Evolutionary conservation across 345 rosid genomes (phyloP).

Genomic region (Melastoma malabathricum): DNA sequence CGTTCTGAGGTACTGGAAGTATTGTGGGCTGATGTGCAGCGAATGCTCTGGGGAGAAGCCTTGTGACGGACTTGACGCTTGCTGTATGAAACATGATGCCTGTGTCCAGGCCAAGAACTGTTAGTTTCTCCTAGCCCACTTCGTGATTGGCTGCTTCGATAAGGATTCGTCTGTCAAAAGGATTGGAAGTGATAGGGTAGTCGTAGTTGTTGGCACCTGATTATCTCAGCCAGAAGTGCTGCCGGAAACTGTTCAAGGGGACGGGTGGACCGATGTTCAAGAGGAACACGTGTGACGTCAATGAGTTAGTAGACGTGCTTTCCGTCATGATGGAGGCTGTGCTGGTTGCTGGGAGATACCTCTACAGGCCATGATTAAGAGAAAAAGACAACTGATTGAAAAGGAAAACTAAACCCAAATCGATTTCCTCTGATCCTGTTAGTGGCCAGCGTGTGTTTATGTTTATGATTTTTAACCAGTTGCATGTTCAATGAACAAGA

Average conservation of each 20-base stretch:
- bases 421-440: no score
- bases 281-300: constrained; percentile 53
- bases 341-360: constrained; percentile 69
- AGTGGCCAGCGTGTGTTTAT: no score
- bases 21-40: constrained; percentile 73
- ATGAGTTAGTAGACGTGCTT: constrained; percentile 52
- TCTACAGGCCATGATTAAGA: constrained; percentile 48
- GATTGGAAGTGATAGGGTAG: not conserved
- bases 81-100: constrained; percentile 90
- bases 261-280: constrained; percentile 34
- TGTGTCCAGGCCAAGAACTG: constrained; percentile 74
- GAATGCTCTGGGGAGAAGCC: constrained; percentile 92
- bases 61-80: constrained; percentile 86
- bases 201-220: constrained; percentile 35
- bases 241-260: constrained; percentile 53
- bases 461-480: no score
- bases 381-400: no score
- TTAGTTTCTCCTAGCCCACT: constrained; percentile 12
- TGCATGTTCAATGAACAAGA: no score
- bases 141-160: no score
- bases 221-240: constrained; percentile 81
- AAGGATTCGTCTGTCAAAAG: not conserved
- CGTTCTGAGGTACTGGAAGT: constrained; percentile 87
- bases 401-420: no score
- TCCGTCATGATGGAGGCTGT: constrained; percentile 72